A percentile compares a stretch with the other conserved stretches of the same genome.
Evolutionary conservation across 2,329 filamentous ascomycete genomes (phyloP).

Genomic region (Coniochaeta hoffmannii): DNA sequence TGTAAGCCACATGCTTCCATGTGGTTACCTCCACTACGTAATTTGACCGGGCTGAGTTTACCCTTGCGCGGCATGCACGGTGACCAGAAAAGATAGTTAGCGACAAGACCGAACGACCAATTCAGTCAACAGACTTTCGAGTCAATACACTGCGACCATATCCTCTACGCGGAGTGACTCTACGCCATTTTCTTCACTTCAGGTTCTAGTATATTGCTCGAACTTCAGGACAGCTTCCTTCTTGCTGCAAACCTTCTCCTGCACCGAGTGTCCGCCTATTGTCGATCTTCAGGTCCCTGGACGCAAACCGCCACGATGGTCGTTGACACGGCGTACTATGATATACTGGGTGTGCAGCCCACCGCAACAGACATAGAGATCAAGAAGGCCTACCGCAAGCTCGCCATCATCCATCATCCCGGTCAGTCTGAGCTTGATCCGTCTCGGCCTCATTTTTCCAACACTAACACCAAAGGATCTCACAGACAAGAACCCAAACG

Average conservation of each 20-base stretch:
- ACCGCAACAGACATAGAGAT: conserved; percentile 87
- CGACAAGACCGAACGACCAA: not conserved
- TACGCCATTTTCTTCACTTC: not conserved
- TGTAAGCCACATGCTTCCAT: not conserved
- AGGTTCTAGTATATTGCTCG: not conserved
- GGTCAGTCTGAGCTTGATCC: too few relatives aligned
- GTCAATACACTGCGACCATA: not conserved
- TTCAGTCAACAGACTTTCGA: not conserved
- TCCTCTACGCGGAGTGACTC: not conserved
- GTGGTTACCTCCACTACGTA: conserved; percentile 7
- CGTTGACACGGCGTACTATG: conserved; percentile 82
- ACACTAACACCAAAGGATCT: not conserved
- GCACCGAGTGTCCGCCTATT: not conserved
- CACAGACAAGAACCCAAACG: conserved; percentile 92
- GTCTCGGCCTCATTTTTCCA: conserved; percentile 11
- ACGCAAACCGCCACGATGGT: conserved; percentile 54
- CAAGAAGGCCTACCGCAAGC: conserved; percentile 93
- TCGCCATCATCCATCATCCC: conserved; percentile 89
- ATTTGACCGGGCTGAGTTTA: conserved; percentile 10
- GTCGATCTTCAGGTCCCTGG: not conserved
- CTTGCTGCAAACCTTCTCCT: not conserved
- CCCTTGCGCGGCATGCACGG: not conserved
- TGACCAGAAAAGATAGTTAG: not conserved
- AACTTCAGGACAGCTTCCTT: not conserved
- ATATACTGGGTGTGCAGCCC: conserved; percentile 75